Base-by-base conservation (phyloP, 2,329 filamentous ascomycete species). In the Alternaria alternata region DNA sequence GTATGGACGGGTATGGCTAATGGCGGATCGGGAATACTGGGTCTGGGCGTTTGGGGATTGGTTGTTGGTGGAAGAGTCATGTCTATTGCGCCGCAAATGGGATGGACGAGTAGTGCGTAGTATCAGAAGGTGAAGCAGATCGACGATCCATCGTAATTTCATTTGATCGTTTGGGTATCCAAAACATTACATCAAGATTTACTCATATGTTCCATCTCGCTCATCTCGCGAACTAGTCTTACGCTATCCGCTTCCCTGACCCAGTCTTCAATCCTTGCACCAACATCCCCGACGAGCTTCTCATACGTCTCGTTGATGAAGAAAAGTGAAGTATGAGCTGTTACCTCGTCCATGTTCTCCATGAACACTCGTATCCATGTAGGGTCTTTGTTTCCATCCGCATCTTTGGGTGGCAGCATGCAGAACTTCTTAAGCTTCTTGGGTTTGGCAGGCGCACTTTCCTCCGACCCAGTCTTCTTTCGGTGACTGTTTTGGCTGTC, bases 321-420 rank as follows among this genome's bases (percentile, higher is more conserved):
- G 80, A 96, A 97, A 52, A 97, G 81, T 0, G 91, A 89, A 63
- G 92, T 94, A 75, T 96, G 93, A 9, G 93, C 94, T 7, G 87
- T 89, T 1, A 96, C 91, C 77, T 96, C 92, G 73, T 96, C 93
- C 62, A 95, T 88, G 53, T 88, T 89, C 59, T 90, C 86, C 91
- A 97, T 95, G 70, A 88, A 89, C 3, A 97, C 86, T 44, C 89
- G 84, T 1, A 93, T 81, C 93, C 94, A 97, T 16, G 89, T 87
- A 5, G 85, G 81, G 74, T 96, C 92, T 43, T 83, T 80, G 61
- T 83, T 81, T 7, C 87, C 88, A 53, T 83, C 82, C 20, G 82
- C 78, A 52, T 85, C 82, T 51, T 82, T 82, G 0, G 91, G 80
- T 1, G 86, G 92, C 3, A 94, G 79, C 68, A 89, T 88, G 79